phyloP scores from a whole-genome alignment of 2,329 filamentous ascomycete genomes.

The Epicoccum sorghinum region DNA sequence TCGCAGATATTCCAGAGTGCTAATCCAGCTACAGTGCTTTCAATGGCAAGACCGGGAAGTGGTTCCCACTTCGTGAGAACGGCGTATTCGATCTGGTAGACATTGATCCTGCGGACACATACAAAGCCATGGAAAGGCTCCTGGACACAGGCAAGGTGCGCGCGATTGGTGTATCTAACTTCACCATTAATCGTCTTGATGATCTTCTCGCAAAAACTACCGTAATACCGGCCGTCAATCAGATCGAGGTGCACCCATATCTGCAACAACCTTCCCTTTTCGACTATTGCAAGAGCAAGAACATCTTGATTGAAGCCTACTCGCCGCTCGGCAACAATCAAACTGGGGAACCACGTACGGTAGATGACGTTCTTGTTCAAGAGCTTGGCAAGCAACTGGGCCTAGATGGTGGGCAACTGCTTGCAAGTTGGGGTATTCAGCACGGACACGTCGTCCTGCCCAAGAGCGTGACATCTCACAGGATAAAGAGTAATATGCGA shows the following conservation, averaged over 20 bases:
- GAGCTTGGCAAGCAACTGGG: slow-evolving; percentile 53
- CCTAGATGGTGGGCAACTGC: slow-evolving; percentile 73
- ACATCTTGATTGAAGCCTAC: slow-evolving; percentile 75
- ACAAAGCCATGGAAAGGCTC: slow-evolving; percentile 71
- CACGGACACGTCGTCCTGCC: slow-evolving; percentile 83
- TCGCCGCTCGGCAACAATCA: slow-evolving; percentile 71
- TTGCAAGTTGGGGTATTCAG: slow-evolving; percentile 78
- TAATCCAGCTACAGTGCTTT: slow-evolving; percentile 15
- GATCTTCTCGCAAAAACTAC: slow-evolving; percentile 67
- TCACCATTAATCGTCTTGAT: slow-evolving; percentile 76
- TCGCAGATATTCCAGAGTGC: too few species aligned
- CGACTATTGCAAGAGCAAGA: slow-evolving; percentile 71
- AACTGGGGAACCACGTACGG: slow-evolving; percentile 61
- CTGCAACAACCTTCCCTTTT: slow-evolving; percentile 55
- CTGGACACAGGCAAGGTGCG: slow-evolving; percentile 69
- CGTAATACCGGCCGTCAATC: slow-evolving; percentile 73
- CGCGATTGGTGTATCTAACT: slow-evolving; percentile 85
- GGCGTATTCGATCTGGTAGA: slow-evolving; percentile 73
- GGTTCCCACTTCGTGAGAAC: slow-evolving; percentile 44
- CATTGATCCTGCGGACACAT: slow-evolving; percentile 83
- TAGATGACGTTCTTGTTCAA: slow-evolving; percentile 49
- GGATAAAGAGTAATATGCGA: slow-evolving; percentile 77
- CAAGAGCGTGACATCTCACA: slow-evolving; percentile 74
- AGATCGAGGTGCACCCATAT: slow-evolving; percentile 74
- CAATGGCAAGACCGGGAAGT: slow-evolving; percentile 42